A percentile compares a stretch with the other conserved stretches of the same genome.
Evolutionary conservation across 768 basidiomycete species (phyloP).

Genomic region (Boletus sp.): DNA sequence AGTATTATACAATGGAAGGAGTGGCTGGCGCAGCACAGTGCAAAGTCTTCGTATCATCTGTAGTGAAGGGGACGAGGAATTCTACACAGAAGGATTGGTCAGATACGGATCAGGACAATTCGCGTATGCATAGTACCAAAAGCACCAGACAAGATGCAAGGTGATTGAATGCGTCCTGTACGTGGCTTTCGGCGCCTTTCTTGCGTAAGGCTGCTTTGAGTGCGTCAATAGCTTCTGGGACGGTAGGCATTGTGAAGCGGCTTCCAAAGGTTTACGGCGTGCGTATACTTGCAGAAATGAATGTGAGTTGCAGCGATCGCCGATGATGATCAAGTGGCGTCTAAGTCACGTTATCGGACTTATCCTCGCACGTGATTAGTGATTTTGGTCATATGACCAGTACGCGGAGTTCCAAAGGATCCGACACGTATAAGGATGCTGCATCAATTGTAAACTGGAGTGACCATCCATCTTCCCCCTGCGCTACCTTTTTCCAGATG

Average conservation of each 20-base stretch:
- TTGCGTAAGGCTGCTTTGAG: slow-evolving; percentile 34
- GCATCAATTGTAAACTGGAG: slow-evolving; percentile 1
- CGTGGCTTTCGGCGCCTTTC: slow-evolving; percentile 27
- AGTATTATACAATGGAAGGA: slow-evolving; percentile 44
- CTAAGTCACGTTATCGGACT: slow-evolving; percentile 4
- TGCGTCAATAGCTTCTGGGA: slow-evolving; percentile 31
- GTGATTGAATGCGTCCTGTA: slow-evolving; percentile 38
- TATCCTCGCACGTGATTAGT: slow-evolving; percentile 22
- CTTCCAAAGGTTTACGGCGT: not conserved
- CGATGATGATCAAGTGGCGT: not conserved
- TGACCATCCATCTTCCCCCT: not conserved
- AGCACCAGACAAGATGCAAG: slow-evolving; percentile 43
- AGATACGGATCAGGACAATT: not conserved
- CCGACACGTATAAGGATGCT: slow-evolving; percentile 13
- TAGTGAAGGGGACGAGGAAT: slow-evolving; percentile 38
- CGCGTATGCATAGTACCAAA: slow-evolving; percentile 39
- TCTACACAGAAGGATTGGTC: slow-evolving; percentile 29
- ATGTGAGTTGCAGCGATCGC: too few relatives aligned
- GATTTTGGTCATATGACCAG: slow-evolving; percentile 30
- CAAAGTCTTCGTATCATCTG: slow-evolving; percentile 39
- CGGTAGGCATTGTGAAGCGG: slow-evolving; percentile 16
- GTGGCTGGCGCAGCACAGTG: slow-evolving; percentile 40
- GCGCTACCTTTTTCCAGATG: slow-evolving; percentile 23
- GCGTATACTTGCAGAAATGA: not conserved
- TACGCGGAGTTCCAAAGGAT: slow-evolving; percentile 24